Evolutionary conservation across 768 basidiomycete species (phyloP).

Genomic region (Fomitopsis pulvina): DNA sequence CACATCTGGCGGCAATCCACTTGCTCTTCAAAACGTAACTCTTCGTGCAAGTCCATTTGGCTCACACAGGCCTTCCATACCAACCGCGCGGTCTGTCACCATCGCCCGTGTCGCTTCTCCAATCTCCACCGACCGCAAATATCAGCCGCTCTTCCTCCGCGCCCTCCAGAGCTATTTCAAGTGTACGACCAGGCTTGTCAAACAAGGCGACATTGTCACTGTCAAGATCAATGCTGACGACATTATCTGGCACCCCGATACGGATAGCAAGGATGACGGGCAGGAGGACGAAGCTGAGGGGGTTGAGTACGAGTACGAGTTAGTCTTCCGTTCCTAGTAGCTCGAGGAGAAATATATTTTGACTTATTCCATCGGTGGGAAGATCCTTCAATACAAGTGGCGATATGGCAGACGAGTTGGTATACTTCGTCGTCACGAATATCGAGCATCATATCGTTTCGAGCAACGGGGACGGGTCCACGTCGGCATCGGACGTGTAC

Average conservation of each 20-base stretch:
- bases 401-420: constrained; percentile 37
- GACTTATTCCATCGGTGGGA: not conserved
- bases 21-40: not conserved
- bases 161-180: constrained; percentile 63
- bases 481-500: constrained; percentile 38
- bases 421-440: constrained; percentile 76
- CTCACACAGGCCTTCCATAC: constrained; percentile 49
- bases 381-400: not conserved
- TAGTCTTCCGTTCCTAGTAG: not conserved
- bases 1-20: not conserved
- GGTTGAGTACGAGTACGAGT: not conserved
- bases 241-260: constrained; percentile 12
- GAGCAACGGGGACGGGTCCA: constrained; percentile 27
- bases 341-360: not conserved
- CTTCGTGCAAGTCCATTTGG: constrained; percentile 56
- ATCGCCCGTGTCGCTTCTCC: constrained; percentile 80
- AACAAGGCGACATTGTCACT: constrained; percentile 68
- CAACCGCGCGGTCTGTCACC: constrained; percentile 61
- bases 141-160: constrained; percentile 54
- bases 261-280: constrained; percentile 3
- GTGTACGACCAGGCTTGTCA: constrained; percentile 46
- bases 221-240: constrained; percentile 54
- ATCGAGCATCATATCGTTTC: constrained; percentile 58
- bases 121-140: constrained; percentile 53
- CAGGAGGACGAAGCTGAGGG: constrained; percentile 4